Evolutionary conservation across 2,329 filamentous ascomycete genomes (phyloP).

Genomic region (Pyrenochaeta sp.): DNA sequence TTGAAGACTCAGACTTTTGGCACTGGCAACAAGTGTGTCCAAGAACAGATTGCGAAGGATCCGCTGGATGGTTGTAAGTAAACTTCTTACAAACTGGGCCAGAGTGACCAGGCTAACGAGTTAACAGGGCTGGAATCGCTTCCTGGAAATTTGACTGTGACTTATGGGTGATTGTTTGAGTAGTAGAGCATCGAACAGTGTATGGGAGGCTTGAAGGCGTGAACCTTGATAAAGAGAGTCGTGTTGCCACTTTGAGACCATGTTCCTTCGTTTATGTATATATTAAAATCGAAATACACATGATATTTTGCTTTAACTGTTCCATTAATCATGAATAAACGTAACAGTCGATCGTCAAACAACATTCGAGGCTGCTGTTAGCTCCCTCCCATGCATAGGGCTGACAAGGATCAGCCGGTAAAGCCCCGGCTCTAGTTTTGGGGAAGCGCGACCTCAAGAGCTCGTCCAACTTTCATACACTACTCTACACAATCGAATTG

Average conservation of each 20-base stretch:
- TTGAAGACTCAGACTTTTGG: constrained; percentile 20
- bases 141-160: not conserved
- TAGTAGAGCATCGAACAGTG: not conserved
- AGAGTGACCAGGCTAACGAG: not conserved
- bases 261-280: too few relatives aligned
- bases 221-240: too few relatives aligned
- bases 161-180: not conserved
- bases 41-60: not conserved
- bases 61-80: not conserved
- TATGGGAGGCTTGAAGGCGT: too few relatives aligned
- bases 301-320: too few relatives aligned
- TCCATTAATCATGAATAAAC: not conserved
- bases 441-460: not conserved
- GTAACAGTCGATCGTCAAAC: not conserved
- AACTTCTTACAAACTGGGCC: not conserved
- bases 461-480: not conserved
- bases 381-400: constrained; percentile 5
- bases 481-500: not conserved
- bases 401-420: constrained; percentile 20
- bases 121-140: not conserved
- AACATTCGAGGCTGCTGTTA: not conserved
- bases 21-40: not conserved
- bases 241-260: too few relatives aligned
- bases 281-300: too few relatives aligned
- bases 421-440: not conserved